Conservation (phyloP, 225 moss, liverwort and hornwort genomes). For the Lunularia cruciata region DNA sequence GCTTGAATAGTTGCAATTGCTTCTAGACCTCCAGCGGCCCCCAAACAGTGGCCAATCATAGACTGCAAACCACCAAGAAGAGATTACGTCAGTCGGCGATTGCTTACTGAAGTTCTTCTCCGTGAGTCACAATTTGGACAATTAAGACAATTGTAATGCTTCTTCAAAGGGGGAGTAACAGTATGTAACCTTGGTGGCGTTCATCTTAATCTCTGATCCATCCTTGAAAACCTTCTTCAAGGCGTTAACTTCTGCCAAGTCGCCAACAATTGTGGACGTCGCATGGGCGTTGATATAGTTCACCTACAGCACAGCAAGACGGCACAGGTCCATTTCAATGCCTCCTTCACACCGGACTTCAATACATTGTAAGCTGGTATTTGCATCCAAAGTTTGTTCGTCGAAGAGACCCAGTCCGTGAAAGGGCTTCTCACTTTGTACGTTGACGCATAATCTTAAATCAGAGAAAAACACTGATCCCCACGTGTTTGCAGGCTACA, state of each 20-base stretch:
- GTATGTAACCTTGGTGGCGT: constrained; percentile 72
- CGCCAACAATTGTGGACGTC: constrained; percentile 93
- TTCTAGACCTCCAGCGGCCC: constrained; percentile 97
- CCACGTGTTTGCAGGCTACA: no score
- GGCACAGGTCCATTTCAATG: no score
- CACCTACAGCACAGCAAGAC: constrained; percentile 42
- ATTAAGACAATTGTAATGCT: not conserved
- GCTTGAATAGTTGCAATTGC: constrained; percentile 94
- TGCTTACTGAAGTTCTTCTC: not conserved
- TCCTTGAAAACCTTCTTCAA: constrained; percentile 88
- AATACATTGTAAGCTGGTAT: no score
- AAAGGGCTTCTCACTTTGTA: no score
- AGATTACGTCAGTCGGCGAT: not conserved
- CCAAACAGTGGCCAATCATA: constrained; percentile 98
- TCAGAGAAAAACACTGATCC: no score
- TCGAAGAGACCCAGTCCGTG: no score
- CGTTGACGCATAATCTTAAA: no score
- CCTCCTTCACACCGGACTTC: no score
- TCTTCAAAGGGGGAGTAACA: not conserved
- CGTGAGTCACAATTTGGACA: not conserved
- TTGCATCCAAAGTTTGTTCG: no score
- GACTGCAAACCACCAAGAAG: constrained; percentile 44
- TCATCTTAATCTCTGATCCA: constrained; percentile 82
- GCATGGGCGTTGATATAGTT: constrained; percentile 99
- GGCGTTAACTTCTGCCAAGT: constrained; percentile 97